Evolutionary conservation across 1,284 basidiomycete species (phyloP), one percentile per base, ranked within the genome.

Genomic region (Leccinum pallidistipes): DNA sequence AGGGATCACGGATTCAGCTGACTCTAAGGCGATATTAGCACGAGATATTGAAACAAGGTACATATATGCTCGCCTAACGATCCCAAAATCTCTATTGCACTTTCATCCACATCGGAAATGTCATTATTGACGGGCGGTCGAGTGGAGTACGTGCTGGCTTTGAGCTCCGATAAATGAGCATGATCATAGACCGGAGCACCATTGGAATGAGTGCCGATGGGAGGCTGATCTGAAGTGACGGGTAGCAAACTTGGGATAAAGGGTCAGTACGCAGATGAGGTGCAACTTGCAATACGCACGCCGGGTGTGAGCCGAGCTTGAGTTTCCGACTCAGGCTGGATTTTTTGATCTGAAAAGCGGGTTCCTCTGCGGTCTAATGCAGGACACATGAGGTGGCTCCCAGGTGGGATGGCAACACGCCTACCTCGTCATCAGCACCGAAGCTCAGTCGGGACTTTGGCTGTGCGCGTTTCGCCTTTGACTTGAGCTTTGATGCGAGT

Each of bases 111-210:
- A 66, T 86, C 84, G 62, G 80, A 81, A 8, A 76, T 70, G 59
- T 79, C 78, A 52, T 71, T 66, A 47, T 68, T 62, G 10, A 76
- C 67, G 2, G 78, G 74, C 1, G 83, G 85, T 56, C 88, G 82
- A 16, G 85, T 76, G 1, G 82, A 81, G 3, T 86, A 87, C 0
- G 93, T 95, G 62, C 82, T 87, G 1, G 92, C 92, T 78, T 92
- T 95, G 49, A 97, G 83, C 70, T 95, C 84, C 21, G 88, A 84
- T 14, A 97, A 82, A 73, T 95, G 89, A 57, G 88, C 89, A 31
- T 85, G 80, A 62, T 90, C 88, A 72, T 97, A 97, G 12, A 80
- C 80, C 0, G 88, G 87, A 3, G 75, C 72, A 3, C 77, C 80
- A 69, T 73, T 72, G 2, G 81, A 73, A 56, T 73, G 79, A 29